Conservation (phyloP, 768 basidiomycete species). For the Fibroporia radiculosa region DNA sequence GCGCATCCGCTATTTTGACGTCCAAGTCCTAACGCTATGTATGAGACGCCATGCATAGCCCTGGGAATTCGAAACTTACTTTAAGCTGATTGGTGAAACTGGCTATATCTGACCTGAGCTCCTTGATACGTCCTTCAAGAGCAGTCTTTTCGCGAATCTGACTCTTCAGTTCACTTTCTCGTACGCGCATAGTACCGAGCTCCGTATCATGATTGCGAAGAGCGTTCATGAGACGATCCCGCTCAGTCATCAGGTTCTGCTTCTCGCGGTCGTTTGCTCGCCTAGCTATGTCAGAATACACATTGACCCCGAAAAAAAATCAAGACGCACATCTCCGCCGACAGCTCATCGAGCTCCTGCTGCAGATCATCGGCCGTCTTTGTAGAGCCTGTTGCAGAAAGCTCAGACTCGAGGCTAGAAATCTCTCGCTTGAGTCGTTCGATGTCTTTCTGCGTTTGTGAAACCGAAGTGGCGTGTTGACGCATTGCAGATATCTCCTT, state of each 20-base stretch:
- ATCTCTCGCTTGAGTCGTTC: slow-evolving; percentile 57
- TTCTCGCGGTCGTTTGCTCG: slow-evolving; percentile 61
- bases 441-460: slow-evolving; percentile 52
- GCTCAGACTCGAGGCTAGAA: slow-evolving; percentile 53
- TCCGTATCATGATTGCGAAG: slow-evolving; percentile 51
- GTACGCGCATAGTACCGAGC: slow-evolving; percentile 54
- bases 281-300: slow-evolving; percentile 27
- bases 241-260: slow-evolving; percentile 46
- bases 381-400: slow-evolving; percentile 64
- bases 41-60: neutral
- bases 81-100: slow-evolving; percentile 40
- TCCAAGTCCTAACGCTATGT: slow-evolving; percentile 63
- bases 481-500: slow-evolving; percentile 55
- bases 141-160: slow-evolving; percentile 52
- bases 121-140: slow-evolving; percentile 47
- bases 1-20: slow-evolving; percentile 46
- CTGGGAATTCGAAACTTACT: slow-evolving; percentile 25
- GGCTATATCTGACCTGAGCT: slow-evolving; percentile 50
- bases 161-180: slow-evolving; percentile 47
- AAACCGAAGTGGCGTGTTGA: slow-evolving; percentile 50
- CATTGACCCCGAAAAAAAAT: neutral
- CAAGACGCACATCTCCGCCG: slow-evolving; percentile 52
- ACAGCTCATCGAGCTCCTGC: slow-evolving; percentile 57
- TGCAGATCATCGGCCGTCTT: slow-evolving; percentile 87
- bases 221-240: slow-evolving; percentile 49